These are phyloP conservation scores for Hapsidospora chrysogenum DNA, from an alignment of 495 filamentous ascomycete species.

Conservation along the genomic window DNA sequence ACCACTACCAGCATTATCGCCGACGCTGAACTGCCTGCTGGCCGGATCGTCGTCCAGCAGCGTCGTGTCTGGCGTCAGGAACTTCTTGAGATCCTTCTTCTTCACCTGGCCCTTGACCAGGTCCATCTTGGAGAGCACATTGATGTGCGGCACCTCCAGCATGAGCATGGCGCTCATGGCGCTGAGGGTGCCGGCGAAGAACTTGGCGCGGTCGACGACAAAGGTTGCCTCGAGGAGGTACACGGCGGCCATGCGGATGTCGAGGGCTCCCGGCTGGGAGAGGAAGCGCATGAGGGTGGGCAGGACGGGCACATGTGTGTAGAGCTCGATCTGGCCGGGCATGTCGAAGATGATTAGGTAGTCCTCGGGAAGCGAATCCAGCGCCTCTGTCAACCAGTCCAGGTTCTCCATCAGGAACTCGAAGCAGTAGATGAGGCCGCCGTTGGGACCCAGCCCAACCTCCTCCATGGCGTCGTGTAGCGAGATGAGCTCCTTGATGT, in stretches of 20 bases:
- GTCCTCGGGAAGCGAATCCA: slow-evolving; percentile 81
- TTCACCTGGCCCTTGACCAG: slow-evolving; percentile 71
- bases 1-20: slow-evolving; percentile 32
- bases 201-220: slow-evolving; percentile 87
- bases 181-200: slow-evolving; percentile 85
- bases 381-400: slow-evolving; percentile 76
- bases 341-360: slow-evolving; percentile 96
- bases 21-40: slow-evolving; percentile 30
- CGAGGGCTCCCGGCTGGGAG: slow-evolving; percentile 58
- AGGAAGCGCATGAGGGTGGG: slow-evolving; percentile 74
- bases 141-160: slow-evolving; percentile 90
- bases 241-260: slow-evolving; percentile 83
- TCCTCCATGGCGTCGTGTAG: slow-evolving; percentile 99
- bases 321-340: slow-evolving; percentile 97
- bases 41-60: slow-evolving; percentile 55
- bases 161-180: slow-evolving; percentile 98
- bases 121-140: slow-evolving; percentile 94
- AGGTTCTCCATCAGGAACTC: slow-evolving; percentile 92
- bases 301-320: slow-evolving; percentile 88
- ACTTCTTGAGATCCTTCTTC: slow-evolving; percentile 70
- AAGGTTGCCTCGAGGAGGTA: slow-evolving; percentile 94
- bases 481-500: slow-evolving; percentile 92
- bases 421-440: slow-evolving; percentile 94
- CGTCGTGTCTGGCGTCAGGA: slow-evolving; percentile 65
- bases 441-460: slow-evolving; percentile 82